Conservation (phyloP, 2,329 filamentous ascomycete genomes). For the Fusarium miscanthi region DNA sequence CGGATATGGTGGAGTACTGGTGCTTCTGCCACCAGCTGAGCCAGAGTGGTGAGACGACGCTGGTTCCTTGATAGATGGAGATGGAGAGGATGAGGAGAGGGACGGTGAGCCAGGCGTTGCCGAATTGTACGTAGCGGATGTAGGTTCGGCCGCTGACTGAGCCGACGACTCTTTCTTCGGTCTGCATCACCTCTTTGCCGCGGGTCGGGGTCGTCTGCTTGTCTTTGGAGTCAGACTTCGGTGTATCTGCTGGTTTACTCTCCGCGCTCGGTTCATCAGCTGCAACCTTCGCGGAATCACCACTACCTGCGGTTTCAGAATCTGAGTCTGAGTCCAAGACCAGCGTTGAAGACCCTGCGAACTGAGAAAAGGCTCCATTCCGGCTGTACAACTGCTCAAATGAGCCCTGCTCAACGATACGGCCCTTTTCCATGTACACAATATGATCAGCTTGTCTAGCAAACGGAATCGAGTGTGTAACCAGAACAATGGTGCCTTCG, state of each 20-base stretch:
- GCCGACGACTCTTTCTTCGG: slow-evolving; percentile 20
- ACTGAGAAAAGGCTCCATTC: neutral
- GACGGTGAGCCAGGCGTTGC: slow-evolving; percentile 15
- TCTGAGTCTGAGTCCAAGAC: neutral
- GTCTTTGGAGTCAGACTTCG: accelerated
- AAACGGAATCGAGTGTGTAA: slow-evolving; percentile 22
- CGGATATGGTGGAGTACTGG: slow-evolving; percentile 4
- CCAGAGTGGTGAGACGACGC: slow-evolving; percentile 25
- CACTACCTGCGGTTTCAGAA: neutral
- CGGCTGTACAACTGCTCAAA: neutral
- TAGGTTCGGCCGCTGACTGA: slow-evolving; percentile 24
- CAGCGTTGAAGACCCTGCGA: neutral
- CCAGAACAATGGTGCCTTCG: neutral
- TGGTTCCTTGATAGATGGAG: slow-evolving; percentile 18
- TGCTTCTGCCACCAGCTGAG: slow-evolving; percentile 30
- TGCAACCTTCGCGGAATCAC: neutral
- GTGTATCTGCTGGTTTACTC: too few species aligned
- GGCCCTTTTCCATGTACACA: slow-evolving; percentile 20
- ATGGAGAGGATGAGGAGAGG: slow-evolving; percentile 17
- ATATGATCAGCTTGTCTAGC: slow-evolving; percentile 24
- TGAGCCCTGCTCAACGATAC: slow-evolving; percentile 3
- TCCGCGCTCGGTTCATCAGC: too few species aligned
- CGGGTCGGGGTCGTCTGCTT: neutral
- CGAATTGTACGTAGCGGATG: slow-evolving; percentile 23
- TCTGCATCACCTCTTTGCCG: slow-evolving; percentile 30